Base-by-base conservation (phyloP, 116 monocot genomes). In the Papilionanthe hybrid region DNA sequence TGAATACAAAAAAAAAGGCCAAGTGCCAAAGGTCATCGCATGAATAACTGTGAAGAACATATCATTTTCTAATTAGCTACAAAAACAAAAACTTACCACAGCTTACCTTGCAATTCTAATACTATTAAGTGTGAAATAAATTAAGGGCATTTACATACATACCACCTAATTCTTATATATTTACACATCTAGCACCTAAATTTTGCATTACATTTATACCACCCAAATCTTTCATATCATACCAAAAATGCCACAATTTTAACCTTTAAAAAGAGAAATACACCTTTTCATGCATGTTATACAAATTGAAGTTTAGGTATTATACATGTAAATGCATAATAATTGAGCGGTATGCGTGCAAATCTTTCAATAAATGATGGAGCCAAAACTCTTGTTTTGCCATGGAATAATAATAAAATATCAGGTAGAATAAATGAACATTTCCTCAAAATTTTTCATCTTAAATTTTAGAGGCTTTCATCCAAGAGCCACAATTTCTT, bases 401-500 rank as follows among this genome's bases (percentile, higher is more conserved):
- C 1, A 67, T 8, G 11, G 12, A 67, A 9, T 7, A 67, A 27
- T 7, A 3, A 28, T 11, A 67, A 67, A 67, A 67, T 20, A 58
- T 58, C 28, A 67, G 7, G 8, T 11, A 56, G 17, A 56, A 56
- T 27, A 10, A 67, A 9, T 15, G 19, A 12, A 28, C 7, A 10
- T 67, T 65, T 67, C 9, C 5, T 12, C 72, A 72, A 72, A 41
- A 27, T 17, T 73, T 42, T 75, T 75, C 75, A 75, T 75, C 75
- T 25, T 58, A 67, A 82, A 72, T 78, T 72, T 78, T 83, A 72
- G 29, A 72, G 57, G 58, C 53, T 73, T 44, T 81, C 72, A 13
- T 77, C 78, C 28, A 78, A 78, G n/a, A 78, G 58, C 83, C 78
- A 83, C 75, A 83, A 29, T 66, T 78, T 78, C 57, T 83, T 83